Base-by-base conservation (phyloP, 2,329 filamentous ascomycete genomes). In the Fusarium sp. region DNA sequence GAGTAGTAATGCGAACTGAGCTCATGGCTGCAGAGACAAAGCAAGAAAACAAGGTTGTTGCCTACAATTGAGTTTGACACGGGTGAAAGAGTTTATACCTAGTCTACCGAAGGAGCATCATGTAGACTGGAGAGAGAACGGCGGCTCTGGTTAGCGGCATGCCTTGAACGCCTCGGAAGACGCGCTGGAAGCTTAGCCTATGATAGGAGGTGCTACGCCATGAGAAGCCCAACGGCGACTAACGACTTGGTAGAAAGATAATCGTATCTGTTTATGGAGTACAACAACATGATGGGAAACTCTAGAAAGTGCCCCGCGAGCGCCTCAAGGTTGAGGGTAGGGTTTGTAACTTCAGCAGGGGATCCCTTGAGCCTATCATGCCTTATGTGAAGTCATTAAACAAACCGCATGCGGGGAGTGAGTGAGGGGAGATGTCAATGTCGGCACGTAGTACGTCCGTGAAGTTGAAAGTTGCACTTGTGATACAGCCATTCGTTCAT, bases 171-270 rank as follows among this genome's bases (percentile, higher is more conserved):
- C 53, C 65, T 69, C 32, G 22, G 53, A 52, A 51, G 37, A 54
- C 43, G 68, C 61, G 68, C 61, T 71, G 65, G 56, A 56, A 66
- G 54, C 53, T 63, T 64, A 69, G 64, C 44, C 55, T 56, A 46
- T 58, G 37, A 43, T 50, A 56, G 43, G 47, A 58, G 47, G 60
- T 60, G 53, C 44, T 52, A 33, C 53, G 50, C 63, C 54, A 37
- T 53, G 40, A 22, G 17, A 30, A 52, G 41, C 48, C 50, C 51
- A 53, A 62, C 56, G 51, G 61, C 56, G 45, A 43, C 60, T 68
- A 69, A 48, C 7, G 7, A 24, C 7, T 24, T 24, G 44, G 22
- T 19, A 24, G 35, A 51, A 57, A 66, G 13, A 28, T 20, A 33
- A 28, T 50, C 50, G 30, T 26, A 48, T 56, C 19, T 56, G 50